Conservation (phyloP, 176 grass and related monocot genomes). For the Zea luxurians region DNA sequence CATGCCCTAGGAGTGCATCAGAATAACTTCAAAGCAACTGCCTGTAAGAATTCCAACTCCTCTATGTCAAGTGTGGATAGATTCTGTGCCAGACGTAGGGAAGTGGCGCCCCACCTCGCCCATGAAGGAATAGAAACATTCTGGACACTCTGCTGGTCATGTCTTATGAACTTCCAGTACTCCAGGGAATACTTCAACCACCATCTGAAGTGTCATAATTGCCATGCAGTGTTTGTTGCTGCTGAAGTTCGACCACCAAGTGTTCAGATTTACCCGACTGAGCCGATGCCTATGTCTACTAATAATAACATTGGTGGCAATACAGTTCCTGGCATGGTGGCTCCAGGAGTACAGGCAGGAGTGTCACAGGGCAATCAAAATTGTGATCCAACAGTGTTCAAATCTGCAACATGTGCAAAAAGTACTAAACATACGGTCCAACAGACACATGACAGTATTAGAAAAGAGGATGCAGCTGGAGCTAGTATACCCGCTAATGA, state of each 20-base stretch:
- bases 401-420: conserved; percentile 30
- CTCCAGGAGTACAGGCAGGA: conserved; percentile 31
- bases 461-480: conserved; percentile 28
- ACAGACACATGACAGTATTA: conserved; percentile 37
- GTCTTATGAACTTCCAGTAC: conserved; percentile 47
- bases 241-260: conserved; percentile 36
- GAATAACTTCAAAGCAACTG: conserved; percentile 23
- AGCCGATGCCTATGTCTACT: conserved; percentile 2
- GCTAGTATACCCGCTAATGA: conserved; percentile 32
- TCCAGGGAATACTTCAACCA: conserved; percentile 37
- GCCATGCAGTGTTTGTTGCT: conserved; percentile 43
- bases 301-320: conserved; percentile 9
- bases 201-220: conserved; percentile 36
- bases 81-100: background rate
- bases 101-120: background rate
- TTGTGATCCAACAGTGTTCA: conserved; percentile 25
- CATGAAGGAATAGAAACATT: conserved; percentile 43
- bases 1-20: conserved; percentile 14
- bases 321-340: conserved; percentile 24
- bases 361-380: conserved; percentile 26
- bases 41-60: background rate
- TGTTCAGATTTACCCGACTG: background rate
- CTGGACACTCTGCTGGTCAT: conserved; percentile 60
- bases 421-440: conserved; percentile 37
- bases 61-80: conserved; percentile 6